Percentiles rank a stretch among this genome's conserved stretches.
phyloP scores from a whole-genome alignment of 2,329 filamentous ascomycete species.

The Epichloe sp. region DNA sequence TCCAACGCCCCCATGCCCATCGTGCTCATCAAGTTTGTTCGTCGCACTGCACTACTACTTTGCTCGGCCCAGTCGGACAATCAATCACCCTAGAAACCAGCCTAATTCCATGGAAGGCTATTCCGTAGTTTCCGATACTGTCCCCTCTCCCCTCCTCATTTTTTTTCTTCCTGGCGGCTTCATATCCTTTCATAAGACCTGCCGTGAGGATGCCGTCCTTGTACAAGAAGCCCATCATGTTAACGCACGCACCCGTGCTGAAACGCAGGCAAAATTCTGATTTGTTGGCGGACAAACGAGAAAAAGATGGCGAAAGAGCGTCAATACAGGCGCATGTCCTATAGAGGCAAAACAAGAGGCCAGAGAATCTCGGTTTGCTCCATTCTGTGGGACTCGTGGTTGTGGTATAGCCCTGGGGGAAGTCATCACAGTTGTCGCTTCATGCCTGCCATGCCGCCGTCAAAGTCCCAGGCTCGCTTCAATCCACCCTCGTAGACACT shows the following conservation, averaged over 20 bases:
- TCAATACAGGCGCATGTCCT: background rate
- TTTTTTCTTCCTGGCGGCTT: background rate
- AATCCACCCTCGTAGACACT: conserved; percentile 54
- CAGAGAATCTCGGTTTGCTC: background rate
- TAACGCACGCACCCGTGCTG: no score
- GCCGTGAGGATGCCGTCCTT: background rate
- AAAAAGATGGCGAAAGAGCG: no score
- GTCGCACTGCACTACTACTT: background rate
- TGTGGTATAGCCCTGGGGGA: background rate
- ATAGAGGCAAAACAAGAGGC: background rate
- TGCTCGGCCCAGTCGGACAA: background rate
- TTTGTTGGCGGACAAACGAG: no score
- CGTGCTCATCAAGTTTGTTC: background rate
- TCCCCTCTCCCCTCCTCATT: background rate
- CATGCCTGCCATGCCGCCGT: conserved; percentile 20
- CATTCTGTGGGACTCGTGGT: background rate
- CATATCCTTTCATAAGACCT: background rate
- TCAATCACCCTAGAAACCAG: background rate
- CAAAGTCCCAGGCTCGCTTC: conserved; percentile 49
- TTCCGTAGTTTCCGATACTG: background rate
- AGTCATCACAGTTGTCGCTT: conserved; percentile 14
- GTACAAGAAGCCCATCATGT: no score
- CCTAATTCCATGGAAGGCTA: no score
- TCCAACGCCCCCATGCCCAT: background rate
- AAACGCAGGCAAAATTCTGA: no score